phyloP scores from a whole-genome alignment of 129 eudicot species.

The Chrysanthemum makinoi region DNA sequence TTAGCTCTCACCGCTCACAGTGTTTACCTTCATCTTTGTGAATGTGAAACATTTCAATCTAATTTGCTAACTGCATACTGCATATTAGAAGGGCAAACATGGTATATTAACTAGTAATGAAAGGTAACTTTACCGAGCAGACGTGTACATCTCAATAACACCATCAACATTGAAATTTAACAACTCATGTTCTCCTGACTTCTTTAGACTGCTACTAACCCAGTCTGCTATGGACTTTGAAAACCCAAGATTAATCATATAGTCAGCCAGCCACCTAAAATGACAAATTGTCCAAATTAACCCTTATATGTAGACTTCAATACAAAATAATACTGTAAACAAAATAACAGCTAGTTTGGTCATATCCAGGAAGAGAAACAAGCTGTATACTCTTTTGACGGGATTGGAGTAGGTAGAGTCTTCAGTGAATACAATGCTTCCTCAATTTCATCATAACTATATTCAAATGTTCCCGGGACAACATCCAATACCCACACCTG shows the following conservation, averaged over 20 bases:
- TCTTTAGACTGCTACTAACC: conserved; percentile 64
- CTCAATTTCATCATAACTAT: conserved; percentile 56
- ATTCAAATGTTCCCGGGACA: conserved; percentile 52
- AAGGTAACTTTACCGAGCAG: conserved; percentile 43
- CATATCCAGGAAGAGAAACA: neutral
- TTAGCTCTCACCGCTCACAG: neutral
- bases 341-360: no score
- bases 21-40: neutral
- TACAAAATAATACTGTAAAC: no score
- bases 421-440: conserved; percentile 61
- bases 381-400: conserved; percentile 55
- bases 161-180: conserved; percentile 71
- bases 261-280: conserved; percentile 72
- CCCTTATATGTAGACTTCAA: neutral
- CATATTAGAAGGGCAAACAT: neutral
- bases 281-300: neutral
- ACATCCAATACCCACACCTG: conserved; percentile 84
- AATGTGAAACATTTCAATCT: neutral
- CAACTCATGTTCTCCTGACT: conserved; percentile 51
- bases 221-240: conserved; percentile 62
- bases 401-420: conserved; percentile 62
- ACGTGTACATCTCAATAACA: conserved; percentile 64
- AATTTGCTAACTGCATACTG: neutral
- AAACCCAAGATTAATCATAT: conserved; percentile 72
- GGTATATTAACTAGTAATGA: neutral